These are phyloP conservation scores for Citrus glauca DNA, from an alignment of 345 rosid species.

Conservation along the genomic window DNA sequence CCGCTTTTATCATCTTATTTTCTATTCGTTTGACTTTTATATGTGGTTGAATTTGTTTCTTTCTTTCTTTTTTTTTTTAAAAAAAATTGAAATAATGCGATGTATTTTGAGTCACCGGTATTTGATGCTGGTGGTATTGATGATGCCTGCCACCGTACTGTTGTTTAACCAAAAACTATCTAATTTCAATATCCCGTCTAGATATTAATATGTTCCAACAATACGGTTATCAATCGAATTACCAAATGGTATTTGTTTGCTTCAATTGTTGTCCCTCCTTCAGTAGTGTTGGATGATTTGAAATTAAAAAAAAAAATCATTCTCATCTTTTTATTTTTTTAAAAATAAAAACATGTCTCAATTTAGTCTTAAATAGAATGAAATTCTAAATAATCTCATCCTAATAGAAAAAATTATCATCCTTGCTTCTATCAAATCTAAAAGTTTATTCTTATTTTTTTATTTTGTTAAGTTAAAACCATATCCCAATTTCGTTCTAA, in stretches of 20 bases:
- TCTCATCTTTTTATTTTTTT: too few species aligned
- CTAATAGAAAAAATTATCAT: too few species aligned
- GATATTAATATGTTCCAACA: not conserved
- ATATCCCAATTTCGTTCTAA: accelerated
- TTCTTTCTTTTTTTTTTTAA: too few species aligned
- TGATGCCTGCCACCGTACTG: not conserved
- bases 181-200: not conserved
- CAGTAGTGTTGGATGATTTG: too few species aligned
- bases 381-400: too few species aligned
- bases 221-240: not conserved
- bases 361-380: accelerated
- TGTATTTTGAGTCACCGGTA: not conserved
- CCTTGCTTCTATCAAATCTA: too few species aligned
- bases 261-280: not conserved
- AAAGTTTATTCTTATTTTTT: too few species aligned
- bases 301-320: too few species aligned
- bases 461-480: too few species aligned
- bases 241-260: not conserved
- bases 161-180: not conserved
- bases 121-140: not conserved
- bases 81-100: not conserved
- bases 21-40: not conserved
- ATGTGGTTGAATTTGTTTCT: not conserved
- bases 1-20: not conserved
- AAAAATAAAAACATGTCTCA: too few species aligned